Conservation (phyloP, 371 early-diverging fungal species). For the Nematocida sp. region DNA sequence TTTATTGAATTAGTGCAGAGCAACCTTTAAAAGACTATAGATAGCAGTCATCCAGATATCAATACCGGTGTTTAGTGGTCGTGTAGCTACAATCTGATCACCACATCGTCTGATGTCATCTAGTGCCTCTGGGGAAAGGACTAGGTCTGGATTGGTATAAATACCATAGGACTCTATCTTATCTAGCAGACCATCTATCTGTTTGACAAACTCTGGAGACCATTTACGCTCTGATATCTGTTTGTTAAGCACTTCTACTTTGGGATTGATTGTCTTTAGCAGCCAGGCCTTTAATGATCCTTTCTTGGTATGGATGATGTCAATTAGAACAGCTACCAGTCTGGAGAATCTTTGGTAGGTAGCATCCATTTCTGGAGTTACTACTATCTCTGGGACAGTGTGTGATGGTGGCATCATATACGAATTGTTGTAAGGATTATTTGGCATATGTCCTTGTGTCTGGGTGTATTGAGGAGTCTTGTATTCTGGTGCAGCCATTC, state of each 20-base stretch:
- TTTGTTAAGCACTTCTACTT: conserved; percentile 14
- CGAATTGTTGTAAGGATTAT: no score
- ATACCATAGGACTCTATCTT: conserved; percentile 21
- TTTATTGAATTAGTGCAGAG: conserved; percentile 39
- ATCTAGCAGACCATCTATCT: conserved; percentile 20
- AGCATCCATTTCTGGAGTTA: conserved; percentile 33
- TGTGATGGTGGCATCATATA: no score
- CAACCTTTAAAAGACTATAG: conserved; percentile 51
- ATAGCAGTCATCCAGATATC: conserved; percentile 50
- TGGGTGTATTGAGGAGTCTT: no score
- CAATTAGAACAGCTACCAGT: conserved; percentile 2
- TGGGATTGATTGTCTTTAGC: conserved; percentile 47
- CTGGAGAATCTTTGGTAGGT: neutral
- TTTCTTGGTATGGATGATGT: conserved; percentile 30
- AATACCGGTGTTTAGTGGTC: conserved; percentile 34
- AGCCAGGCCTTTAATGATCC: conserved; percentile 46
- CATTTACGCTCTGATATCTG: conserved; percentile 27
- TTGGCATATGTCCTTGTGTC: no score
- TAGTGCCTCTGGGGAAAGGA: conserved; percentile 13
- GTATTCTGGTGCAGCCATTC: no score
- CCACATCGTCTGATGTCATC: conserved; percentile 25
- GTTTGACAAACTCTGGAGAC: conserved; percentile 18
- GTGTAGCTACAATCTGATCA: conserved; percentile 27
- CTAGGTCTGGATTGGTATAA: neutral
- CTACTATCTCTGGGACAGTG: neutral